Percentiles rank a stretch among this genome's conserved stretches.
phyloP scores from a whole-genome alignment of 1,284 basidiomycete species.

The Heterobasidion parviporum region DNA sequence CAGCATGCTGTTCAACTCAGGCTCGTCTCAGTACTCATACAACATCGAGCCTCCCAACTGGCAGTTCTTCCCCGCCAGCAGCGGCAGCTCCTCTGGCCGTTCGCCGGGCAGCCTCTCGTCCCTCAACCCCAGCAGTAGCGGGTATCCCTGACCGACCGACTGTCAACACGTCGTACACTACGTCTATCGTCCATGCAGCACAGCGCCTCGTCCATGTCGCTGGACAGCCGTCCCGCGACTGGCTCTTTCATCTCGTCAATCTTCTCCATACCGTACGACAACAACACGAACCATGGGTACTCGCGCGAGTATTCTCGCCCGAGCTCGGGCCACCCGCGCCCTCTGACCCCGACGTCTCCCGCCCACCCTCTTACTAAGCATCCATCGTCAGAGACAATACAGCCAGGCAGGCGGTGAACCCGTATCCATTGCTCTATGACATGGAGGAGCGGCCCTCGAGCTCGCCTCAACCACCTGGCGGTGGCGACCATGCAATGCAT shows the following conservation, averaged over 20 bases:
- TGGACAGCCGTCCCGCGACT: constrained; percentile 74
- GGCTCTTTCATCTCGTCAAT: constrained; percentile 77
- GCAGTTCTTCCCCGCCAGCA: constrained; percentile 47
- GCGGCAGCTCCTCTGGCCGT: constrained; percentile 49
- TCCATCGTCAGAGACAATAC: constrained; percentile 64
- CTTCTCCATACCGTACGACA: constrained; percentile 64
- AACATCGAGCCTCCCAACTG: constrained; percentile 44
- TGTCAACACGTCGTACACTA: constrained; percentile 62
- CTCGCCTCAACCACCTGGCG: constrained; percentile 59
- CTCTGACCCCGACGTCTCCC: constrained; percentile 31
- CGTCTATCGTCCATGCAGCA: constrained; percentile 56
- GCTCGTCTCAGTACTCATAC: constrained; percentile 52
- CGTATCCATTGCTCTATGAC: constrained; percentile 74
- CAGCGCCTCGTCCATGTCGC: constrained; percentile 64
- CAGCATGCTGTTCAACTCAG: constrained; percentile 36
- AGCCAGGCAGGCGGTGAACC: constrained; percentile 72
- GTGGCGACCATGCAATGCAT: constrained; percentile 39
- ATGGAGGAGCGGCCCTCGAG: constrained; percentile 51
- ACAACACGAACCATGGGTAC: constrained; percentile 33
- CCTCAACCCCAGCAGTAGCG: constrained; percentile 62
- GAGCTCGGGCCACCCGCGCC: constrained; percentile 60
- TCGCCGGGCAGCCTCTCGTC: constrained; percentile 70
- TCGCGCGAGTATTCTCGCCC: constrained; percentile 62
- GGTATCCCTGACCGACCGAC: constrained; percentile 42
- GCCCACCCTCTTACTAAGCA: constrained; percentile 59